Percentiles rank a stretch among this genome's conserved stretches.
phyloP scores from a whole-genome alignment of 2,329 filamentous ascomycete species.

The Fusarium tricinctum region DNA sequence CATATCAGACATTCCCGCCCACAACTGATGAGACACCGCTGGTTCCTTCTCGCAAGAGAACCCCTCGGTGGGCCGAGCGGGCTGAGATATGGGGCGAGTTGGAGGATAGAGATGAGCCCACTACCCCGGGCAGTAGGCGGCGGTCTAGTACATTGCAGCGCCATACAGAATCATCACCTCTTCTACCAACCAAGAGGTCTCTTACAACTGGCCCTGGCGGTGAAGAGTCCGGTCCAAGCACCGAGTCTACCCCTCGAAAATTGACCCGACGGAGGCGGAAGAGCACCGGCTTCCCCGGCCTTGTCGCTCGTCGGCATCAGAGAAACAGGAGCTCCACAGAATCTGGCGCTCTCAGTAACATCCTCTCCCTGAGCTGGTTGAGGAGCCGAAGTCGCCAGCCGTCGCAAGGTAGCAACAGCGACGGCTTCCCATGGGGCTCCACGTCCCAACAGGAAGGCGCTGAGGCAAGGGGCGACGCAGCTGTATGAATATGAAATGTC shows the following conservation, averaged over 20 bases:
- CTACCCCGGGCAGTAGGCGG: constrained; percentile 57
- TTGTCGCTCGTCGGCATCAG: constrained; percentile 65
- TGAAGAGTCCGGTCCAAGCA: constrained; percentile 51
- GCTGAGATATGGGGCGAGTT: constrained; percentile 91
- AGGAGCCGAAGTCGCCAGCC: constrained; percentile 42
- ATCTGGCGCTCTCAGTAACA: constrained; percentile 65
- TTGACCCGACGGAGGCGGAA: constrained; percentile 64
- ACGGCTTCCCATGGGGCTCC: constrained; percentile 31
- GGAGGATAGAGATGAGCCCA: constrained; percentile 75
- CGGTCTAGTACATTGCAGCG: constrained; percentile 66
- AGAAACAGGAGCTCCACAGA: constrained; percentile 58
- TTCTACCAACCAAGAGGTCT: constrained; percentile 55
- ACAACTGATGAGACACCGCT: constrained; percentile 57
- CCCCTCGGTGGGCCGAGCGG: constrained; percentile 73
- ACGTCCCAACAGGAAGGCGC: constrained; percentile 41
- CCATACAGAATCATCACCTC: constrained; percentile 57
- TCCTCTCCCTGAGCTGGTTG: constrained; percentile 72
- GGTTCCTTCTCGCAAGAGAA: constrained; percentile 62
- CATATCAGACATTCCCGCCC: constrained; percentile 64
- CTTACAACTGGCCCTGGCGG: constrained; percentile 48
- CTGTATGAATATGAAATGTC: constrained; percentile 52
- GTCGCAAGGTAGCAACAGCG: constrained; percentile 44
- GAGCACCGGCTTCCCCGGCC: constrained; percentile 73
- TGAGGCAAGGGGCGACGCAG: constrained; percentile 47
- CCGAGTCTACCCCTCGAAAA: constrained; percentile 51